Percentiles rank a stretch among this genome's conserved stretches.
Evolutionary conservation across 805 yeast species (phyloP).

Genomic region (Candida parachauliodes): DNA sequence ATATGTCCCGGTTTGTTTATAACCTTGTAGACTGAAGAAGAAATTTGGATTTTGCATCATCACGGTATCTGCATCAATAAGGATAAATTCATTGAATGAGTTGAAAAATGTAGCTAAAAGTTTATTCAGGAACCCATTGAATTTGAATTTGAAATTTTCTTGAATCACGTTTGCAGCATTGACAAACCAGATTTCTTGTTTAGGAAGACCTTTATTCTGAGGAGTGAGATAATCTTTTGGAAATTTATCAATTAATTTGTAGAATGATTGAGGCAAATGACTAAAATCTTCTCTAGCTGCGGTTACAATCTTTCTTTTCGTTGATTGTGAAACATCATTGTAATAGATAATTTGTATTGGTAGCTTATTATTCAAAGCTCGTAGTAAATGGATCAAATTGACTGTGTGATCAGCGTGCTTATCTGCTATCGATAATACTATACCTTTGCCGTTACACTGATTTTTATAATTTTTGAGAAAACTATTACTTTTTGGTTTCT

Average conservation of each 20-base stretch:
- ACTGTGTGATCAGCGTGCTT: slow-evolving; percentile 26
- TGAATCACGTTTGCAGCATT: slow-evolving; percentile 24
- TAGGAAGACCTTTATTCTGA: slow-evolving; percentile 22
- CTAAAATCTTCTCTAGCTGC: slow-evolving; percentile 24
- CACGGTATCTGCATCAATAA: slow-evolving; percentile 53
- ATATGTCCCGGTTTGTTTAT: slow-evolving; percentile 29
- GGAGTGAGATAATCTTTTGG: slow-evolving; percentile 14
- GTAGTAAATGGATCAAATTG: slow-evolving; percentile 27
- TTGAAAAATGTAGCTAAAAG: slow-evolving; percentile 56
- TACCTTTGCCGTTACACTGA: slow-evolving; percentile 29
- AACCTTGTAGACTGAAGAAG: slow-evolving; percentile 28
- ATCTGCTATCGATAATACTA: slow-evolving; percentile 30
- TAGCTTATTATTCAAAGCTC: slow-evolving; percentile 30
- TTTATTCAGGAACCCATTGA: slow-evolving; percentile 33
- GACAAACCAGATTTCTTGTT: slow-evolving; percentile 38
- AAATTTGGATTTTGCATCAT: slow-evolving; percentile 27
- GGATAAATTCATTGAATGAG: slow-evolving; percentile 51
- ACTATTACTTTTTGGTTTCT: background rate
- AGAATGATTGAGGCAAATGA: slow-evolving; percentile 22
- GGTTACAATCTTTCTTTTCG: slow-evolving; percentile 21
- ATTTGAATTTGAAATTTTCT: slow-evolving; percentile 19
- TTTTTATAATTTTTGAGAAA: slow-evolving; percentile 4
- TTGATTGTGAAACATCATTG: slow-evolving; percentile 22
- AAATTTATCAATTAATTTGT: slow-evolving; percentile 17
- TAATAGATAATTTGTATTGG: slow-evolving; percentile 36